These are phyloP conservation scores for Trametes cubensis DNA, from an alignment of 768 basidiomycete species.

Conservation along the genomic window DNA sequence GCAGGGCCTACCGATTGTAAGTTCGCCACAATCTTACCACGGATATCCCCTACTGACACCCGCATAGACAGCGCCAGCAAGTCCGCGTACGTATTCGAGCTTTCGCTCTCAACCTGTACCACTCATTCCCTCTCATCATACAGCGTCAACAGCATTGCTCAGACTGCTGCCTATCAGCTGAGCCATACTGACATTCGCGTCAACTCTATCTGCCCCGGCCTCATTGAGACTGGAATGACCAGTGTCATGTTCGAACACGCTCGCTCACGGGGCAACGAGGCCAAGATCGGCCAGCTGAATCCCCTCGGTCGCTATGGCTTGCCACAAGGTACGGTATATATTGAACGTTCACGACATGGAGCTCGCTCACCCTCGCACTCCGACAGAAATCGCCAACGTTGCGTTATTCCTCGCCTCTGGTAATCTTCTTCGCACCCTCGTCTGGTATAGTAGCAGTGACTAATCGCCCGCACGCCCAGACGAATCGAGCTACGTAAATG, in stretches of 20 bases:
- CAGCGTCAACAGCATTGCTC: slow-evolving; percentile 87
- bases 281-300: slow-evolving; percentile 83
- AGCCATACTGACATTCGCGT: slow-evolving; percentile 83
- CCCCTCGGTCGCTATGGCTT: slow-evolving; percentile 83
- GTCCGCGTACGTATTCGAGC: slow-evolving; percentile 61
- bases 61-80: slow-evolving; percentile 85
- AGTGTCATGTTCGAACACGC: slow-evolving; percentile 74
- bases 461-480: slow-evolving; percentile 47
- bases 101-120: not conserved
- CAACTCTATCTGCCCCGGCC: slow-evolving; percentile 87
- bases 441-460: slow-evolving; percentile 16
- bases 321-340: slow-evolving; percentile 60
- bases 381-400: slow-evolving; percentile 80
- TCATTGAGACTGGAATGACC: slow-evolving; percentile 96
- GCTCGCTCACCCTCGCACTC: slow-evolving; percentile 14
- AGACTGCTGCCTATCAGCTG: slow-evolving; percentile 80
- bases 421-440: slow-evolving; percentile 32
- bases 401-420: slow-evolving; percentile 89
- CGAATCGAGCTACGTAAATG: slow-evolving; percentile 91
- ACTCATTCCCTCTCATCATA: not conserved
- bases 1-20: slow-evolving; percentile 82
- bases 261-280: slow-evolving; percentile 67
- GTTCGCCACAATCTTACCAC: slow-evolving; percentile 27
- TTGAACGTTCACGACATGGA: not conserved
- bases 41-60: not conserved